Percentiles rank a stretch among this genome's conserved stretches.
Evolutionary conservation across 1,284 basidiomycete species (phyloP).

Genomic region (Malassezia sympodialis): DNA sequence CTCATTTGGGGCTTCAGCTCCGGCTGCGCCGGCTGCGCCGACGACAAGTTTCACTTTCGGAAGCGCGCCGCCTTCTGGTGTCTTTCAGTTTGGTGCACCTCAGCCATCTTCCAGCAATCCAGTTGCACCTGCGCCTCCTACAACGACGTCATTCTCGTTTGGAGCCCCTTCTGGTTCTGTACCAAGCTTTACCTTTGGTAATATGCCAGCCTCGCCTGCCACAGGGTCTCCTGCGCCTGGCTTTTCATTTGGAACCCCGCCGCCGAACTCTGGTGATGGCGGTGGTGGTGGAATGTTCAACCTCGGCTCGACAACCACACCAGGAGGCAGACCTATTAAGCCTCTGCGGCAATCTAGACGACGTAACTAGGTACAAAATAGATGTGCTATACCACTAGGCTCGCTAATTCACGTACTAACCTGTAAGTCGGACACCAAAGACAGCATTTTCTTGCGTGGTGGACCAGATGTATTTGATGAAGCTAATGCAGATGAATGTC

Average conservation of each 20-base stretch:
- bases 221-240: slow-evolving; percentile 11
- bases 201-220: background rate
- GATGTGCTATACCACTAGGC: background rate
- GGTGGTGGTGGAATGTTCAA: slow-evolving; percentile 22
- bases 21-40: slow-evolving; percentile 9
- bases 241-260: slow-evolving; percentile 14
- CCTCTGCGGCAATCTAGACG: slow-evolving; percentile 23
- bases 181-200: slow-evolving; percentile 12
- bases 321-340: slow-evolving; percentile 30
- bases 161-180: slow-evolving; percentile 8
- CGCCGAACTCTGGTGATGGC: slow-evolving; percentile 3
- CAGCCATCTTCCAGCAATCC: background rate
- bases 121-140: background rate
- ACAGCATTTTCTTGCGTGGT: background rate
- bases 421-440: background rate
- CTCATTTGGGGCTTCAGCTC: slow-evolving; percentile 5
- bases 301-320: slow-evolving; percentile 25
- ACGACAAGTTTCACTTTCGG: slow-evolving; percentile 15
- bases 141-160: slow-evolving; percentile 17
- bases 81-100: background rate
- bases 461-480: background rate
- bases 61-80: slow-evolving; percentile 1
- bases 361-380: slow-evolving; percentile 1
- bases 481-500: background rate
- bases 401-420: slow-evolving; percentile 4